These are phyloP conservation scores for Auriscalpium vulgare DNA, from an alignment of 768 basidiomycete genomes.

Conservation along the genomic window DNA sequence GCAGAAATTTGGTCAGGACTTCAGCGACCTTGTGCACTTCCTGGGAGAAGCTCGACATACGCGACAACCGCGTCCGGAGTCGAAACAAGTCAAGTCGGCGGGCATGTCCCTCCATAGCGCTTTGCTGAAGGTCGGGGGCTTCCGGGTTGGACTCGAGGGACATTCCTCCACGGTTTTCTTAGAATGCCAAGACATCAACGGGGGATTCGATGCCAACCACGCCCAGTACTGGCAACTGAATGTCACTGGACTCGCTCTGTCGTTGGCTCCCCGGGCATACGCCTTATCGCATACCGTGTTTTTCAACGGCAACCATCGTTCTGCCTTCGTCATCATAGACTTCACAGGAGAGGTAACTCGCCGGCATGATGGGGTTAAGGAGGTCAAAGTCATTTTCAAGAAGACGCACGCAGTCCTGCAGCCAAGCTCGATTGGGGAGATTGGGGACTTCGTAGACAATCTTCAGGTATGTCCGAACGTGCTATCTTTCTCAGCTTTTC, in stretches of 20 bases:
- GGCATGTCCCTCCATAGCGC: constrained; percentile 27
- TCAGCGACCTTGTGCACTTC: constrained; percentile 68
- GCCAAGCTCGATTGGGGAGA: constrained; percentile 83
- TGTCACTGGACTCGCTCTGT: constrained; percentile 73
- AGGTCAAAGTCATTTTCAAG: constrained; percentile 49
- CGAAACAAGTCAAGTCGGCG: constrained; percentile 8
- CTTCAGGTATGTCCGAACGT: constrained; percentile 47
- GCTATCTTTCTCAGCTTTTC: background rate
- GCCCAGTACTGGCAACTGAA: constrained; percentile 51
- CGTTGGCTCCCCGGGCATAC: constrained; percentile 57
- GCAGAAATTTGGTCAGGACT: constrained; percentile 85
- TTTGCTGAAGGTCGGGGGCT: constrained; percentile 66
- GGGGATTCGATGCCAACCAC: constrained; percentile 41
- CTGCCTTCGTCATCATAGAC: constrained; percentile 83
- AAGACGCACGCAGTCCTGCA: constrained; percentile 93
- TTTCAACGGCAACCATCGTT: constrained; percentile 54
- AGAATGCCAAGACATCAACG: constrained; percentile 69
- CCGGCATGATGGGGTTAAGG: constrained; percentile 8
- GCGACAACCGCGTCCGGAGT: constrained; percentile 6
- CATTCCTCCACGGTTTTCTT: constrained; percentile 64
- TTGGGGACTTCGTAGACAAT: constrained; percentile 84
- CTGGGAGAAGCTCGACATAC: constrained; percentile 50
- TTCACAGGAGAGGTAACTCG: constrained; percentile 32
- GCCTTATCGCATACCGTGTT: constrained; percentile 26
- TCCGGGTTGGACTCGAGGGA: constrained; percentile 73